phyloP scores from a whole-genome alignment of 169 alveolate species.

The Babesia ovata region DNA sequence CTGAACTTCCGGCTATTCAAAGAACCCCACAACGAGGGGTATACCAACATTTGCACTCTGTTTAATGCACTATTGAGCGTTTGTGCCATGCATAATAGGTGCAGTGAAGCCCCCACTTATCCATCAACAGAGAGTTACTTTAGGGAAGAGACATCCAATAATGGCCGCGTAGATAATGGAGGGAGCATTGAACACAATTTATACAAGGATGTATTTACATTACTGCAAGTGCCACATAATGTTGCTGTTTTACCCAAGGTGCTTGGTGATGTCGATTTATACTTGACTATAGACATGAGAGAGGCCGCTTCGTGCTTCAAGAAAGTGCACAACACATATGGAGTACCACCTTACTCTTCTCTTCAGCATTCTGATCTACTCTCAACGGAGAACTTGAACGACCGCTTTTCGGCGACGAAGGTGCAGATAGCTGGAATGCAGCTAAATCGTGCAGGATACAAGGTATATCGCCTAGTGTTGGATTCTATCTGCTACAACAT shows the following conservation, averaged over 20 bases:
- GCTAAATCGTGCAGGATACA: slow-evolving; percentile 23
- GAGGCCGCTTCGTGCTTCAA: background rate
- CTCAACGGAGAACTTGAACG: slow-evolving; percentile 2
- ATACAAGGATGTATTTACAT: slow-evolving; percentile 32
- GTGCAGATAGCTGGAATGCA: slow-evolving; percentile 41
- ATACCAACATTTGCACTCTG: slow-evolving; percentile 19
- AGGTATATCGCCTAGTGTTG: slow-evolving; percentile 37
- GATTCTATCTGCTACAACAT: slow-evolving; percentile 29
- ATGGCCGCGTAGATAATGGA: background rate
- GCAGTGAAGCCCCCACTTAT: background rate
- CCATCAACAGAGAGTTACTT: background rate
- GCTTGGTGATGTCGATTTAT: slow-evolving; percentile 39
- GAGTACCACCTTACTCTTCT: slow-evolving; percentile 37
- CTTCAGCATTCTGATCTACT: slow-evolving; percentile 3
- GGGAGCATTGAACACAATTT: background rate
- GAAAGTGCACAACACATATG: background rate
- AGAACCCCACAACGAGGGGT: background rate
- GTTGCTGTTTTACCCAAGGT: slow-evolving; percentile 44
- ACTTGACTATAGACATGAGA: slow-evolving; percentile 39
- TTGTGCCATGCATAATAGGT: background rate
- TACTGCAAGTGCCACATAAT: slow-evolving; percentile 49
- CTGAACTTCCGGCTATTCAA: slow-evolving; percentile 48
- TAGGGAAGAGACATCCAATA: background rate
- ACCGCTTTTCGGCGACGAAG: slow-evolving; percentile 11
- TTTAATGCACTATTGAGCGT: slow-evolving; percentile 36